Base-by-base conservation (phyloP, 345 rosid species). In the Salix suchowensis region DNA sequence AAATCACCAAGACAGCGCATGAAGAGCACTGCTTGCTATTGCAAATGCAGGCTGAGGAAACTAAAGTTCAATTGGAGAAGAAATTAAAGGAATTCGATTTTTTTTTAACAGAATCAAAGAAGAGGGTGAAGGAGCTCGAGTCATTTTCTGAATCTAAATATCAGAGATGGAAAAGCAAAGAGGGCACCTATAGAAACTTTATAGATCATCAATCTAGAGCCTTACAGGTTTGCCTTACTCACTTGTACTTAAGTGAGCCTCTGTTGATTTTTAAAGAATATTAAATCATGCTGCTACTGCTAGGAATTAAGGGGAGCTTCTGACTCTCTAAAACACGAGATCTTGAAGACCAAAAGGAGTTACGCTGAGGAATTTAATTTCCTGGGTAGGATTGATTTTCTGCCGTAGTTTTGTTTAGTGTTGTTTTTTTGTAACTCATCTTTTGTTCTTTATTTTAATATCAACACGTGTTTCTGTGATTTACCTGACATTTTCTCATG, bases 121-220 rank as follows among this genome's bases (percentile, higher is more conserved):
- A 82, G 81, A 89, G 84, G 83, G 88, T 87, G 85, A 83, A 89
- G 84, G 95, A 96, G 78, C 91, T 93, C 5, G 92, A 96, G 81
- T 89, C 90, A 62, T 85, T 85, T 70, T 84, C 89, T 79, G 89
- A 90, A 80, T 83, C 89, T 40, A 90, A 89, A 85, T 84, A 83
- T 75, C 87, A 79, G 75, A 87, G 88, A 76, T 96, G 97, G 98
- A 90, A 84, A 80, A 86, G 84, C 76, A 92, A 87, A 80, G 97
- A 92, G 77, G 58, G 68, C 68, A 80, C 85, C 46, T 96, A 86
- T 80, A 86, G 74, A 74, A 80, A 78, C 76, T 90, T 92, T 73
- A 77, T 96, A 76, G 81, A 86, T 74, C 77, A 70, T 69, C 97
- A 96, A 68, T 81, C 46, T 64, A 86, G 78, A 80, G 88, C 89